A percentile compares a stretch with the other conserved stretches of the same genome.
Evolutionary conservation across 2,329 filamentous ascomycete genomes (phyloP).

Genomic region (Nannizziopsis barbatae): DNA sequence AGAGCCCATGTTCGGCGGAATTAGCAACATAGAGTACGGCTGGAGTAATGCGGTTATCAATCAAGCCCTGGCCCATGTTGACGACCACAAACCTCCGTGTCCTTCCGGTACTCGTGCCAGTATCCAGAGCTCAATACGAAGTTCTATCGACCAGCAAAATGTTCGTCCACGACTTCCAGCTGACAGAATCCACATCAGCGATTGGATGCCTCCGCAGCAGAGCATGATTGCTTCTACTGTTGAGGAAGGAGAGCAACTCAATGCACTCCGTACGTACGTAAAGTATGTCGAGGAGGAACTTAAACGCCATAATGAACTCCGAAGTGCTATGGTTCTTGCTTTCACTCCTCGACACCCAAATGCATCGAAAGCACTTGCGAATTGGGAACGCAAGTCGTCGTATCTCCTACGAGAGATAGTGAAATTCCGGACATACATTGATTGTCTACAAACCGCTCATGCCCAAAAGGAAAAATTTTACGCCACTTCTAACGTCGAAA

Average conservation of each 20-base stretch:
- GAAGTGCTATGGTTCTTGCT: conserved; percentile 75
- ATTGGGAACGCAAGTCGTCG: conserved; percentile 93
- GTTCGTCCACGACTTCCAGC: conserved; percentile 62
- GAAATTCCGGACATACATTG: conserved; percentile 92
- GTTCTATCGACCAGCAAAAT: conserved; percentile 55
- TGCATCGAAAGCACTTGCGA: conserved; percentile 71
- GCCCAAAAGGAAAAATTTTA: conserved; percentile 61
- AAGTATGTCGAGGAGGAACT: conserved; percentile 76
- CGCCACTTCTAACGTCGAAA: conserved; percentile 17
- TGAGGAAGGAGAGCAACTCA: conserved; percentile 69
- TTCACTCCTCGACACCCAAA: conserved; percentile 80
- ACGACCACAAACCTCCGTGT: conserved; percentile 26
- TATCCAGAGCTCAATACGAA: conserved; percentile 52
- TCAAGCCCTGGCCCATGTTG: conserved; percentile 57
- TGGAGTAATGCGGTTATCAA: conserved; percentile 81
- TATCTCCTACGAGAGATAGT: conserved; percentile 89
- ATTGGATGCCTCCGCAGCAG: conserved; percentile 82
- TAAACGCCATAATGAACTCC: conserved; percentile 74
- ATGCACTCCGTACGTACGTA: conserved; percentile 65
- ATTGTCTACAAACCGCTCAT: conserved; percentile 64
- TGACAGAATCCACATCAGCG: conserved; percentile 70
- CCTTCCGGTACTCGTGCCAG: conserved; percentile 36
- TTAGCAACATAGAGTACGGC: conserved; percentile 95
- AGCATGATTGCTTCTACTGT: conserved; percentile 76
- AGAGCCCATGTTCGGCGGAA: conserved; percentile 79